Evolutionary conservation across 176 grass and related monocot genomes (phyloP).

Genomic region (Phragmites australis): DNA sequence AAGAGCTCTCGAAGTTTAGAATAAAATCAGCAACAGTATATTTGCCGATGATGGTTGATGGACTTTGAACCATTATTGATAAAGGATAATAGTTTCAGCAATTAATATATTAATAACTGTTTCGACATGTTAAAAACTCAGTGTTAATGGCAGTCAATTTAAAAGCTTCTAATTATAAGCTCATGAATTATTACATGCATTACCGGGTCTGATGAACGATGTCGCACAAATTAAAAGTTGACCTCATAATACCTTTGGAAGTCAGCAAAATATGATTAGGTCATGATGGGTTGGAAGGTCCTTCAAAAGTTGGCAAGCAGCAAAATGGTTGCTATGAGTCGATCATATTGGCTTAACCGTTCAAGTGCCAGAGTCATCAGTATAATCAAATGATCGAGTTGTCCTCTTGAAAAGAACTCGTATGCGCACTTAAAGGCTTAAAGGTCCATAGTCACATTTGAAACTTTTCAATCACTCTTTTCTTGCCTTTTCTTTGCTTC

Average conservation of each 20-base stretch:
- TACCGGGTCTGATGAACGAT: background rate
- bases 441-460: slow-evolving; percentile 35
- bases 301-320: slow-evolving; percentile 45
- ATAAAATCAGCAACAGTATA: background rate
- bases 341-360: slow-evolving; percentile 24
- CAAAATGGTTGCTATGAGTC: slow-evolving; percentile 19
- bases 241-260: background rate
- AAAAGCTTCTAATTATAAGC: background rate
- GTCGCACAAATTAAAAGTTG: background rate
- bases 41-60: background rate
- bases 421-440: slow-evolving; percentile 29
- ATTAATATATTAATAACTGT: background rate
- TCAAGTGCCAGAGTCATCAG: slow-evolving; percentile 12
- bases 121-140: background rate
- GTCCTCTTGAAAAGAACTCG: slow-evolving; percentile 16
- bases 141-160: background rate
- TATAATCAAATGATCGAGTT: slow-evolving; percentile 29
- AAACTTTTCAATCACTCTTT: slow-evolving; percentile 34
- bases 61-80: background rate
- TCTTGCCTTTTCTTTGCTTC: background rate
- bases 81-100: background rate
- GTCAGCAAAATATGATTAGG: slow-evolving; percentile 41
- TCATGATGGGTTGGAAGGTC: slow-evolving; percentile 47
- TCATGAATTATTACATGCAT: background rate
- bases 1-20: background rate